phyloP scores from a whole-genome alignment of 306 rosid genomes.

The Prunus dulcis region DNA sequence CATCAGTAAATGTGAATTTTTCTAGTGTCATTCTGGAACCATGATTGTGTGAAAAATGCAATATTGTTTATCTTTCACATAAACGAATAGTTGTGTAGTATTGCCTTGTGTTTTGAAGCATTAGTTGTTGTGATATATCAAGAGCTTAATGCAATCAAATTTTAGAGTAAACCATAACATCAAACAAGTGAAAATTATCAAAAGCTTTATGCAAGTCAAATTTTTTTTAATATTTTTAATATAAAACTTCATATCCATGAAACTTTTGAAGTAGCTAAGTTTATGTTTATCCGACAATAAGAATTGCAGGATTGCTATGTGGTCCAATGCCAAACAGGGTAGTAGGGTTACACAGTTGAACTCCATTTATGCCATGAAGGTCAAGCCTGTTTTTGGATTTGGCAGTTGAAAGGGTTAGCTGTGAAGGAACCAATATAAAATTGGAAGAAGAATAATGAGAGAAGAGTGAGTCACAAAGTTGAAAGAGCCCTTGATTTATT shows the following conservation, averaged over 20 bases:
- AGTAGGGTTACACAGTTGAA: slow-evolving; percentile 12
- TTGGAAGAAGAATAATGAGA: neutral
- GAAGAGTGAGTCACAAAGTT: slow-evolving; percentile 6
- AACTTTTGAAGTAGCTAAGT: neutral
- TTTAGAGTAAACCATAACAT: neutral
- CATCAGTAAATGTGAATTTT: neutral
- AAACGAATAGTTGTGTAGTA: too few relatives aligned
- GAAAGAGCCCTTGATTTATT: neutral
- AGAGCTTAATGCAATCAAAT: neutral
- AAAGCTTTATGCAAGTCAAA: neutral
- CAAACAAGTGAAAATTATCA: neutral
- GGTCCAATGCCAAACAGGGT: slow-evolving; percentile 16
- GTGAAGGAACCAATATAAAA: slow-evolving; percentile 5
- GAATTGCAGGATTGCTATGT: slow-evolving; percentile 15
- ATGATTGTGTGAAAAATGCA: neutral
- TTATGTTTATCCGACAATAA: slow-evolving; percentile 5
- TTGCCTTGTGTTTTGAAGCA: too few relatives aligned
- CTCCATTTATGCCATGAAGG: neutral
- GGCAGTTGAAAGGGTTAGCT: neutral
- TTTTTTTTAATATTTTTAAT: neutral
- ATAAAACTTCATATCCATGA: neutral
- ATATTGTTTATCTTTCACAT: too few relatives aligned
- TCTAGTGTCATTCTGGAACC: rapidly evolving
- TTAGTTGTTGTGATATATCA: neutral
- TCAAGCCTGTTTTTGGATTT: neutral